Percentiles rank a stretch among this genome's conserved stretches.
phyloP scores from a whole-genome alignment of 176 grass and related monocot species.

The Alopecurus myosuroides region DNA sequence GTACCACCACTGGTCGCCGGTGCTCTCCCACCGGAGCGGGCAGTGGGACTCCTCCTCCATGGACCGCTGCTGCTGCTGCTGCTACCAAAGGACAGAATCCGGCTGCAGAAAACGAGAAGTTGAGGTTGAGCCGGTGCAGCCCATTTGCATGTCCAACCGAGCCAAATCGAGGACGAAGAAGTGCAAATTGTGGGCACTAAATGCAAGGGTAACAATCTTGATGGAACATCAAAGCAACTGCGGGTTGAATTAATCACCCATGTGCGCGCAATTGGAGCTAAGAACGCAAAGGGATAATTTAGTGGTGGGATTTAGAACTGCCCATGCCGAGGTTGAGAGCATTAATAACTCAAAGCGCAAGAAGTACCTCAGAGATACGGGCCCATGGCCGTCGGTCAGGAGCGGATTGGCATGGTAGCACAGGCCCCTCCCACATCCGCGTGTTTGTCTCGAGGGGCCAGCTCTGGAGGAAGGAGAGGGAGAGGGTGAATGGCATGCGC shows the following conservation, averaged over 20 bases:
- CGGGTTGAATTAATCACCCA: not conserved
- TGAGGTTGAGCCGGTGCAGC: not conserved
- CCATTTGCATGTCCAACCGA: not conserved
- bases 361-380: slow-evolving; percentile 17
- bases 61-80: not conserved
- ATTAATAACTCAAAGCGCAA: not conserved
- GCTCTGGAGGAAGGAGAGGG: not conserved
- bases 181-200: not conserved
- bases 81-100: not conserved
- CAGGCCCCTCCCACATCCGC: not conserved
- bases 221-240: not conserved
- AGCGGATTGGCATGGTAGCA: not conserved
- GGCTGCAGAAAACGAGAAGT: not conserved
- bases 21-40: slow-evolving; percentile 94
- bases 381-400: not conserved
- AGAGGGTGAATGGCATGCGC: not conserved
- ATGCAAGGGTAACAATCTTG: not conserved
- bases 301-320: not conserved
- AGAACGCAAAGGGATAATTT: not conserved
- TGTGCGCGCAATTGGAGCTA: not conserved
- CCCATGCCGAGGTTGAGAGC: not conserved
- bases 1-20: slow-evolving; percentile 98
- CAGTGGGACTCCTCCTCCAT: slow-evolving; percentile 35
- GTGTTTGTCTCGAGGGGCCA: too few species aligned
- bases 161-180: not conserved